Conservation (phyloP, 805 yeast genomes). For the Lachancea quebecensis region DNA sequence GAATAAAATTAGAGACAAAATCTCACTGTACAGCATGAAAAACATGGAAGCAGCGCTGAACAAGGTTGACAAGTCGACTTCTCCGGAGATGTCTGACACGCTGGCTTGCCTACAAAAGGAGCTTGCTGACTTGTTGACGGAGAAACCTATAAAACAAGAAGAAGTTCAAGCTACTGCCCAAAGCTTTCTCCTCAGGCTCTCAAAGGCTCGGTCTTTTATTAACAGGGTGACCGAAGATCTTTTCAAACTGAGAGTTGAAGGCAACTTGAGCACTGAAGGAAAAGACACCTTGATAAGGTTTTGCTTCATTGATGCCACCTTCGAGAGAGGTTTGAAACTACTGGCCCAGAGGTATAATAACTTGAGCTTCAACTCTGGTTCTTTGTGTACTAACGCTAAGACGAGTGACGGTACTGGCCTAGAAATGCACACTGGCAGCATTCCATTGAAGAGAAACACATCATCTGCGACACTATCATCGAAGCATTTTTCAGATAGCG, state of each 20-base stretch:
- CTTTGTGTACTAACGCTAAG: not conserved
- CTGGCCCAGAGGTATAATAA: conserved; percentile 25
- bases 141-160: conserved; percentile 23
- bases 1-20: conserved; percentile 49
- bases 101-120: conserved; percentile 54
- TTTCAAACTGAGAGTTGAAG: conserved; percentile 48
- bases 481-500: conserved; percentile 23
- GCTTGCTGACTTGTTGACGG: conserved; percentile 36
- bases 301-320: conserved; percentile 63
- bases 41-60: conserved; percentile 60
- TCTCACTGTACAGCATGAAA: conserved; percentile 73
- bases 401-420: no score
- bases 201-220: conserved; percentile 34
- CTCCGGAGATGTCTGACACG: conserved; percentile 30
- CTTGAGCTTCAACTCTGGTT: not conserved
- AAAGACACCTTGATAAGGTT: conserved; percentile 71
- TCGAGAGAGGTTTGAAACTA: conserved; percentile 45
- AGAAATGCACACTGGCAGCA: not conserved
- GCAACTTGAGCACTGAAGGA: conserved; percentile 58
- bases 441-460: not conserved
- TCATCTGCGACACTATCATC: conserved; percentile 18
- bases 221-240: conserved; percentile 49
- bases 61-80: conserved; percentile 8
- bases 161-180: conserved; percentile 24
- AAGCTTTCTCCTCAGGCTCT: conserved; percentile 35